Conservation (phyloP, 2,329 filamentous ascomycete genomes). For the Hypoxylon sp. region DNA sequence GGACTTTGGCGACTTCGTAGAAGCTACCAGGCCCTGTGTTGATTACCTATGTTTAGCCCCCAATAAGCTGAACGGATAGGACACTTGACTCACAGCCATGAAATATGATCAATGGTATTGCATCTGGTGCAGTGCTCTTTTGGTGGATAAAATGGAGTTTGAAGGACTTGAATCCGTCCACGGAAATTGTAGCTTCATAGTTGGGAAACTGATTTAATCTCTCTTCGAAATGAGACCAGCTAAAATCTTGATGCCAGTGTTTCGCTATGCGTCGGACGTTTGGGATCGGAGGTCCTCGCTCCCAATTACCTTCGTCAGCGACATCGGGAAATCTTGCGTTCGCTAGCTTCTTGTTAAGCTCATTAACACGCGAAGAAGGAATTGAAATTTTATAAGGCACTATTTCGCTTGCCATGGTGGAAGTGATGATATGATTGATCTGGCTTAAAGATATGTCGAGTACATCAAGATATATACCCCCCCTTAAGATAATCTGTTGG, state of each 20-base stretch:
- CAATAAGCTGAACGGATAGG: neutral
- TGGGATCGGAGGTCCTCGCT: constrained; percentile 8
- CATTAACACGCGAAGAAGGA: too few species aligned
- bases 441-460: too few species aligned
- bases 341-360: too few species aligned
- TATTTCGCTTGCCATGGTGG: too few species aligned
- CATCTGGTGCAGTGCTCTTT: constrained; percentile 10
- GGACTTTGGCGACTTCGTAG: neutral
- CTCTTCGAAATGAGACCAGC: constrained; percentile 30
- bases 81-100: neutral
- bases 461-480: too few species aligned
- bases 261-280: constrained; percentile 25
- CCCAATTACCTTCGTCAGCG: constrained; percentile 5
- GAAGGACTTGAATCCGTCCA: constrained; percentile 36
- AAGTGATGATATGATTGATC: too few species aligned
- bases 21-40: neutral
- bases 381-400: too few species aligned
- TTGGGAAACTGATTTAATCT: constrained; percentile 30
- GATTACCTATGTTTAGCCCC: neutral
- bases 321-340: too few species aligned
- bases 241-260: constrained; percentile 33
- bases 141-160: constrained; percentile 43
- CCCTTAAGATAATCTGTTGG: too few species aligned
- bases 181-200: constrained; percentile 33
- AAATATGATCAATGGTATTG: constrained; percentile 34